Percentiles rank a stretch among this genome's conserved stretches.
phyloP scores from a whole-genome alignment of 2,329 filamentous ascomycete genomes.

The Cytospora paraplurivora region DNA sequence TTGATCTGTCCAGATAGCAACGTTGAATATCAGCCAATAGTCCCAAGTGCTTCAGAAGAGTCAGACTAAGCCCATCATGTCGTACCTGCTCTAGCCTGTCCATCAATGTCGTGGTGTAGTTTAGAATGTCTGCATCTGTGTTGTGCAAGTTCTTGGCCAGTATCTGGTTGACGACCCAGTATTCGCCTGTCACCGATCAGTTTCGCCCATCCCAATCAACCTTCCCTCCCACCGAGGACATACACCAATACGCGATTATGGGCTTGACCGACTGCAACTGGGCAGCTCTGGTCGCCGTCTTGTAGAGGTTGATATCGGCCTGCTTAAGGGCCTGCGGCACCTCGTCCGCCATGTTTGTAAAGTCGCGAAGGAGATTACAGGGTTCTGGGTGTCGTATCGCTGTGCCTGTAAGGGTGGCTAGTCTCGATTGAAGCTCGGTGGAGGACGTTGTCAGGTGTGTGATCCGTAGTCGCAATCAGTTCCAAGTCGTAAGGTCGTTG shows the following conservation, averaged over 20 bases:
- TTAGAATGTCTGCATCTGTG: constrained; percentile 73
- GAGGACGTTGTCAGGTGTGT: background rate
- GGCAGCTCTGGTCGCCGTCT: constrained; percentile 79
- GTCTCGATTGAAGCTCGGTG: background rate
- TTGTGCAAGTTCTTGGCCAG: constrained; percentile 78
- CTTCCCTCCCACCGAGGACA: constrained; percentile 39
- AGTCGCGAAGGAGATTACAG: background rate
- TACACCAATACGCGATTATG: constrained; percentile 94
- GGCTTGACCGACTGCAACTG: constrained; percentile 86
- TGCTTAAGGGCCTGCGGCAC: constrained; percentile 74
- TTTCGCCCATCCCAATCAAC: no score
- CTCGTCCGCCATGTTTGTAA: constrained; percentile 65
- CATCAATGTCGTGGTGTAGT: constrained; percentile 83
- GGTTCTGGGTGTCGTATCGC: background rate
- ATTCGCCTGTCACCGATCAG: constrained; percentile 63
- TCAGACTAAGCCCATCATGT: background rate
- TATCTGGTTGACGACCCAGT: constrained; percentile 92
- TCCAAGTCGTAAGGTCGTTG: background rate
- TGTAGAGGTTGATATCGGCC: constrained; percentile 70
- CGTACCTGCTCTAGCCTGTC: constrained; percentile 82
- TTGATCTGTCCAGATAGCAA: constrained; percentile 57
- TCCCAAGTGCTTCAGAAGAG: background rate
- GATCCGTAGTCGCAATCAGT: background rate
- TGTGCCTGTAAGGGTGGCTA: background rate
- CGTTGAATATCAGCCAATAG: constrained; percentile 16